Base-by-base conservation (phyloP, 805 yeast genomes). In the Candida broadrunensis region DNA sequence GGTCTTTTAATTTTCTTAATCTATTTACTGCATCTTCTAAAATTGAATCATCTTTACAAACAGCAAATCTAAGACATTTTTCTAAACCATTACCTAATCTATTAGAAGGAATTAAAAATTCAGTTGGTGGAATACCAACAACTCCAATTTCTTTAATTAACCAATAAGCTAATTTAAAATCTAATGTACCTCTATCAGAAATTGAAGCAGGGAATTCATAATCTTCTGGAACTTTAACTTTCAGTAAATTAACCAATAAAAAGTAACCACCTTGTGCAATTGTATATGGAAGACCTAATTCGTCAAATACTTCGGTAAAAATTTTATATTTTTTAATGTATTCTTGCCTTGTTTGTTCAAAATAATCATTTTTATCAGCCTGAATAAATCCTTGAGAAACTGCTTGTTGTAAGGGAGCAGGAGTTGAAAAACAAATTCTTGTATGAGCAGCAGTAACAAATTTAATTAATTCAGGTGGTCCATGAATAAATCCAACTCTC, bases 41-140 rank as follows among this genome's bases (percentile, higher is more conserved):
- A 44, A 87, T 73, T 4, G 69, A 74, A 58, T 93, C 95, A 52
- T 86, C 96, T 67, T 93, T 93, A 73, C 99, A 93, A 15, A 93
- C 95, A 13, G 99, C 98, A 61, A 93, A 90, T 57, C 99, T 81
- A 46, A 93, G 70, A 58, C 88, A 78, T 52, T 87, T 83, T 58
- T 90, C 96, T 41, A 91, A 89, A 14, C 83, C 80, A 41, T 77
- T 70, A 24, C 85, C 89, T 16, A 46, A 45, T 51, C 71, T 62
- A 49, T 85, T 81, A 44, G 78, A 81, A 8, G 80, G 77, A 33
- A 81, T 75, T 54, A 87, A 80, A 56, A 93, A 93, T 63, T 91
- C 98, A n/a, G 96, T 85, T 21, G 98, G 98, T 9, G 99, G 99
- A 48, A 93, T 93, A 3, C 96, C 85, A 16, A 93, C 98, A 31